These are phyloP conservation scores for Hansenula anomala DNA, from an alignment of 1,139 yeast genomes.

Conservation along the genomic window DNA sequence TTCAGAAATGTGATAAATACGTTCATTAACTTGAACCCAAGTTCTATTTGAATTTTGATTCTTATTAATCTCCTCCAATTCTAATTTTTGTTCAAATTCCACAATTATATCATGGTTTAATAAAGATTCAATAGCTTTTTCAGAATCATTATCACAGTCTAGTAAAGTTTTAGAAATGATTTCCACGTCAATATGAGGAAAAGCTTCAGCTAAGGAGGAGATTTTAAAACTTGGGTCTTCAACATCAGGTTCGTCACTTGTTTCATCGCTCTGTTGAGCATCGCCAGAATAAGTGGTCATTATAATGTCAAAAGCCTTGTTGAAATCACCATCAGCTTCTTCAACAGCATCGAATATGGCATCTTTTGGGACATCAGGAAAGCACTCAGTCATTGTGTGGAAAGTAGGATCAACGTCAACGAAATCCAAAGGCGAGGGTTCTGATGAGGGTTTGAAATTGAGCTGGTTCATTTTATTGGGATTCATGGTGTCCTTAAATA, in stretches of 20 bases:
- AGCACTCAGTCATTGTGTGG: not conserved
- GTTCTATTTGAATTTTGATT: not conserved
- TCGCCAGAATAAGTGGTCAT: too few relatives aligned
- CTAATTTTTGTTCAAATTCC: conserved; percentile 1
- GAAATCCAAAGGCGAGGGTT: not conserved
- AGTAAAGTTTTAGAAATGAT: not conserved
- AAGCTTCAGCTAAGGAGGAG: conserved; percentile 1
- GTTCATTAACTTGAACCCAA: not conserved
- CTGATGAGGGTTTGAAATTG: not conserved
- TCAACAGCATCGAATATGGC: not conserved
- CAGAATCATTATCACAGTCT: conserved; percentile 6
- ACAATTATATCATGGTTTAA: conserved; percentile 7
- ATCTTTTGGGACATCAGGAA: not conserved
- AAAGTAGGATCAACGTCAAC: not conserved
- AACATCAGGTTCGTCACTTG: too few relatives aligned
- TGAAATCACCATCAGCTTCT: not conserved
- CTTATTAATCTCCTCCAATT: conserved; percentile 1
- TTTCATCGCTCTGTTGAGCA: too few relatives aligned
- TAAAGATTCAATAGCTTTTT: conserved; percentile 8
- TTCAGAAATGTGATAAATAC: conserved; percentile 2
- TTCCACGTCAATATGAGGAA: conserved; percentile 1
- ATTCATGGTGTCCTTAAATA: too few relatives aligned
- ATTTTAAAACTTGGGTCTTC: too few relatives aligned
- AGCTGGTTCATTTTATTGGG: not conserved
- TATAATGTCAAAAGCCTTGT: not conserved